phyloP scores from a whole-genome alignment of 2,329 filamentous ascomycete species.

The Aciculosporium take region DNA sequence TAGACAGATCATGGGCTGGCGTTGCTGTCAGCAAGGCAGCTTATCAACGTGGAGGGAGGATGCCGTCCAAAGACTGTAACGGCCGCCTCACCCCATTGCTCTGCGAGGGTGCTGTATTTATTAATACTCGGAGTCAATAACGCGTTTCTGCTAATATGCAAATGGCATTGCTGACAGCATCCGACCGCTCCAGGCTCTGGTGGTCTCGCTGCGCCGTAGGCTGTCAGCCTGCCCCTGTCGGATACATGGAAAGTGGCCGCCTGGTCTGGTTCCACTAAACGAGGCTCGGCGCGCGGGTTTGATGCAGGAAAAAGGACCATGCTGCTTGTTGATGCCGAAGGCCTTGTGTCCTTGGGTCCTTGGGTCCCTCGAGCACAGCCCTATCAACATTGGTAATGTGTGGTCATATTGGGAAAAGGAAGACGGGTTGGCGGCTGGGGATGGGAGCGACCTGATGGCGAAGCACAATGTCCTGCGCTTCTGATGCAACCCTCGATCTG shows the following conservation, averaged over 20 bases:
- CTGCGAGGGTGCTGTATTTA: background rate
- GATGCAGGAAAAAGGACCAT: no score
- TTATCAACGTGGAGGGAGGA: background rate
- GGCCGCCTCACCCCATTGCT: constrained; percentile 1
- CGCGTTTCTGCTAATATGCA: no score
- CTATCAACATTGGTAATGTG: background rate
- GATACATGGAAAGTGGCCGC: background rate
- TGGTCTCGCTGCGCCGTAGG: background rate
- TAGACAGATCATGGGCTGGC: background rate
- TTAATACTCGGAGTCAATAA: background rate
- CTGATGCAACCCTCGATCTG: background rate
- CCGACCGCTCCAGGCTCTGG: background rate
- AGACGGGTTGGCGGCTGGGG: background rate
- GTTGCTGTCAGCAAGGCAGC: constrained; percentile 1
- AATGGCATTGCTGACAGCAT: background rate
- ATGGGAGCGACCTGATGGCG: background rate
- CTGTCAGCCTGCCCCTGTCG: background rate
- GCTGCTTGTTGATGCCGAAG: no score
- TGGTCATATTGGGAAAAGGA: background rate
- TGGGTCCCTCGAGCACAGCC: no score
- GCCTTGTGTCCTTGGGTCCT: no score
- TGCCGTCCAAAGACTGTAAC: background rate
- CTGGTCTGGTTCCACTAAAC: background rate
- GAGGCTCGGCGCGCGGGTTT: background rate
- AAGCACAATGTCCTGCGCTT: no score